Evolutionary conservation across 768 basidiomycete genomes (phyloP).

Genomic region (Xerocomellus amylosporus): DNA sequence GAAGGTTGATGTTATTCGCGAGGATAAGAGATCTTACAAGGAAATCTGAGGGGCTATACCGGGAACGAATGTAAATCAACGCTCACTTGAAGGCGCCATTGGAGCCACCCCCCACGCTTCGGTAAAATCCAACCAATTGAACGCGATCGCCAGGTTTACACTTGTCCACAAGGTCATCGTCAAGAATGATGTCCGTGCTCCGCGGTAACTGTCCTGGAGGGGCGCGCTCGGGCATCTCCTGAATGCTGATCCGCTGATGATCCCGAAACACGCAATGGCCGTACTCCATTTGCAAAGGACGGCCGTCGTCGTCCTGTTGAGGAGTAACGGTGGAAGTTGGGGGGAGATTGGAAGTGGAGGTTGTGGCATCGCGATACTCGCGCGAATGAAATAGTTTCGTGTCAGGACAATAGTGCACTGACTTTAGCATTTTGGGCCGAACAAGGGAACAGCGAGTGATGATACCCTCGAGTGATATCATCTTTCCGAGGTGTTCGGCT

Average conservation of each 20-base stretch:
- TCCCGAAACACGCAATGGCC: constrained; percentile 91
- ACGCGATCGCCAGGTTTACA: constrained; percentile 98
- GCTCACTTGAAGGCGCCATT: constrained; percentile 91
- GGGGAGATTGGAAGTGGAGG: constrained; percentile 79
- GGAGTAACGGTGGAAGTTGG: constrained; percentile 87
- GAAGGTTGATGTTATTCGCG: constrained; percentile 91
- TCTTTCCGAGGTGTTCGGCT: constrained; percentile 86
- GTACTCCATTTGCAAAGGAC: constrained; percentile 85
- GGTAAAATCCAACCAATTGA: constrained; percentile 93
- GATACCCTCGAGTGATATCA: constrained; percentile 97
- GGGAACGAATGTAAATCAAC: constrained; percentile 10
- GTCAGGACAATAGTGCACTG: constrained; percentile 92
- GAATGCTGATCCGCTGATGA: constrained; percentile 96
- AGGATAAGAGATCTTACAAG: constrained; percentile 78
- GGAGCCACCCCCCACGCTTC: constrained; percentile 89
- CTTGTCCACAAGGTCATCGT: constrained; percentile 94
- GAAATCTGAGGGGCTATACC: constrained; percentile 9
- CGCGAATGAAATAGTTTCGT: constrained; percentile 81
- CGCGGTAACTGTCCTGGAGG: constrained; percentile 96
- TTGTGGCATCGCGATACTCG: constrained; percentile 90
- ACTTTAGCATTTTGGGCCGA: constrained; percentile 97
- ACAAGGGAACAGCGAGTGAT: constrained; percentile 98
- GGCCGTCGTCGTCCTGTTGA: constrained; percentile 88
- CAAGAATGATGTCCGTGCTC: constrained; percentile 92
- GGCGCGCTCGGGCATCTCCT: constrained; percentile 99